Percentiles rank a stretch among this genome's conserved stretches.
These are phyloP conservation scores for Suhomyces bribrorum DNA, from an alignment of 1,139 yeast genomes.

Conservation along the genomic window DNA sequence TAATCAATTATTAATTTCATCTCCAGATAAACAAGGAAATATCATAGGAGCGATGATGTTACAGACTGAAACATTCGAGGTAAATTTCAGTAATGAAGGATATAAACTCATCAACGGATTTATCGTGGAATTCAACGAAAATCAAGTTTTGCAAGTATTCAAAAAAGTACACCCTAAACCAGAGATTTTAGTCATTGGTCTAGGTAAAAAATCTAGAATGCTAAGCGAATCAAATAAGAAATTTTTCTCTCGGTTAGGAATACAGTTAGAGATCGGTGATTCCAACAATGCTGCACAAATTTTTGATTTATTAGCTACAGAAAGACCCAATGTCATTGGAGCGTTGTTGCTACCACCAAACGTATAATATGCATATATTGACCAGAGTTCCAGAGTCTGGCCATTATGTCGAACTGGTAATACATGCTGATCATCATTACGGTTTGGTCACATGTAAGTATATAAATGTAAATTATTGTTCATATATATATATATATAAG, in stretches of 20 bases:
- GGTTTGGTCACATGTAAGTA: constrained; percentile 1
- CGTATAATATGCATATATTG: constrained; percentile 28
- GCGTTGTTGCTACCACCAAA: constrained; percentile 74
- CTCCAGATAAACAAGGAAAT: constrained; percentile 48
- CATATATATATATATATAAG: constrained; percentile 3
- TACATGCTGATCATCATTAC: too few relatives aligned
- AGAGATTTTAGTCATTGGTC: constrained; percentile 69
- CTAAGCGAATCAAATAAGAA: constrained; percentile 55
- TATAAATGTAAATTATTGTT: constrained; percentile 3
- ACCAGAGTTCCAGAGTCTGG: neutral
- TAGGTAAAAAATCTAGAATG: constrained; percentile 64
- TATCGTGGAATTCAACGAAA: constrained; percentile 41
- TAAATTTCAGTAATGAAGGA: constrained; percentile 46
- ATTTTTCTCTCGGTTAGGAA: constrained; percentile 57
- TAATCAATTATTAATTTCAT: constrained; percentile 38
- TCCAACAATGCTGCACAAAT: constrained; percentile 67
- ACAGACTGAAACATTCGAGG: constrained; percentile 64
- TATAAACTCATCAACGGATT: constrained; percentile 44
- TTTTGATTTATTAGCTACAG: constrained; percentile 77
- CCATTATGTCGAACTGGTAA: too few relatives aligned
- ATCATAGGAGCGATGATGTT: constrained; percentile 59
- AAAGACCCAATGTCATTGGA: constrained; percentile 70
- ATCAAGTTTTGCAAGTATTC: constrained; percentile 48
- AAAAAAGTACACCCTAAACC: constrained; percentile 72
- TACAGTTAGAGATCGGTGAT: constrained; percentile 68